Evolutionary conservation across 441 rosid genomes (phyloP).

Genomic region (Aquilaria agallochum): DNA sequence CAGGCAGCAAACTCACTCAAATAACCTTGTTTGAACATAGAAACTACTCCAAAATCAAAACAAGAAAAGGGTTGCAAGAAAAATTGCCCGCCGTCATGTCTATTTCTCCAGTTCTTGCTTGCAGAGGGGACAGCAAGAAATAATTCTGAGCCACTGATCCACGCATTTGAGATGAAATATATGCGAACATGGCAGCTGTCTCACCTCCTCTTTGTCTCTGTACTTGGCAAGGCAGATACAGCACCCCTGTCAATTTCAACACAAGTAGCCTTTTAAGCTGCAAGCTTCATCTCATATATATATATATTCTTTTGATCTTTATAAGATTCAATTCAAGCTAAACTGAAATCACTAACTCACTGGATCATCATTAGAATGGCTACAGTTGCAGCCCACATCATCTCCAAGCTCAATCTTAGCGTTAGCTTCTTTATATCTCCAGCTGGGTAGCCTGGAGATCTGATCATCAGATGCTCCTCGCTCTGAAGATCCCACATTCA

Average conservation of each 20-base stretch:
- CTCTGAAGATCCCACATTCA: slow-evolving; percentile 67
- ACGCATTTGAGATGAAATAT: slow-evolving; percentile 84
- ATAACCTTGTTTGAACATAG: slow-evolving; percentile 21
- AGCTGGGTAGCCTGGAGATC: slow-evolving; percentile 62
- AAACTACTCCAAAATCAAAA: slow-evolving; percentile 14
- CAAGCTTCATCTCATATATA: background rate
- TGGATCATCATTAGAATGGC: slow-evolving; percentile 34
- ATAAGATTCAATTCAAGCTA: background rate
- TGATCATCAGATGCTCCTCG: slow-evolving; percentile 86
- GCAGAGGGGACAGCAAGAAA: slow-evolving; percentile 95
- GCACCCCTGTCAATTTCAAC: slow-evolving; percentile 54
- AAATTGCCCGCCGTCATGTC: slow-evolving; percentile 1
- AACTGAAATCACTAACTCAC: slow-evolving; percentile 27
- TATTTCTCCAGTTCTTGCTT: slow-evolving; percentile 80
- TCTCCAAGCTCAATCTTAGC: slow-evolving; percentile 21
- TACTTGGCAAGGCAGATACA: slow-evolving; percentile 88
- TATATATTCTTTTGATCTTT: background rate
- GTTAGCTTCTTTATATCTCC: slow-evolving; percentile 53
- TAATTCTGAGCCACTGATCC: slow-evolving; percentile 94
- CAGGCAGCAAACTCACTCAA: slow-evolving; percentile 48
- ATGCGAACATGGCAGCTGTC: slow-evolving; percentile 84
- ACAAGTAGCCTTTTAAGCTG: background rate
- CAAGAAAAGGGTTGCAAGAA: background rate
- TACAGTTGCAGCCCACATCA: slow-evolving; percentile 23
- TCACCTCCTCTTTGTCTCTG: slow-evolving; percentile 84